Evolutionary conservation across 2,329 filamentous ascomycete genomes (phyloP).

Genomic region (Botrytis byssoidea): DNA sequence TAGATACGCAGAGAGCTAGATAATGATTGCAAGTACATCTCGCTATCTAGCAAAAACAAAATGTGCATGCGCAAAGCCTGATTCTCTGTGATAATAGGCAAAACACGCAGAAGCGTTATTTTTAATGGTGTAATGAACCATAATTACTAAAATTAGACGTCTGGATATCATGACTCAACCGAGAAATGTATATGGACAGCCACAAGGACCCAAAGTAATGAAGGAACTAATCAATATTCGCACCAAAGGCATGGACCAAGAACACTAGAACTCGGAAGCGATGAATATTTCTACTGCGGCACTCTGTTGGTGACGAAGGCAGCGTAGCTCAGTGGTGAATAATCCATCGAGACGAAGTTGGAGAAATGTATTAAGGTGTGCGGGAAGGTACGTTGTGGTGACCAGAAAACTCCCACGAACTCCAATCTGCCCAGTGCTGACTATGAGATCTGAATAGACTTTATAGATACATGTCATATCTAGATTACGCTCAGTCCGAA

Average conservation of each 20-base stretch:
- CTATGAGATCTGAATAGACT: fast-evolving
- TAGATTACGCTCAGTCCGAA: not conserved
- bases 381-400: not conserved
- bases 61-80: not conserved
- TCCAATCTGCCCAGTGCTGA: not conserved
- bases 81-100: not conserved
- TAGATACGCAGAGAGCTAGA: not conserved
- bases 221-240: not conserved
- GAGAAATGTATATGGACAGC: not conserved
- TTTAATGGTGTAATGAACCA: not conserved
- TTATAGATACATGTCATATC: not conserved
- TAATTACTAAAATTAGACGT: not conserved
- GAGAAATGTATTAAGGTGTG: not conserved
- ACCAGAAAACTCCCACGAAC: fast-evolving
- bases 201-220: not conserved
- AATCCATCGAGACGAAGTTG: not conserved
- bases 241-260: not conserved
- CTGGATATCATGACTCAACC: not conserved
- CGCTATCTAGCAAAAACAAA: not conserved
- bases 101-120: not conserved
- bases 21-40: not conserved
- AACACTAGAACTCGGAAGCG: not conserved
- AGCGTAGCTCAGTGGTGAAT: not conserved
- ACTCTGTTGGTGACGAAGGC: not conserved
- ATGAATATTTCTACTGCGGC: fast-evolving